These are phyloP conservation scores for Uromyces viciae-fabae DNA, from an alignment of 1,284 basidiomycete genomes.

Conservation along the genomic window DNA sequence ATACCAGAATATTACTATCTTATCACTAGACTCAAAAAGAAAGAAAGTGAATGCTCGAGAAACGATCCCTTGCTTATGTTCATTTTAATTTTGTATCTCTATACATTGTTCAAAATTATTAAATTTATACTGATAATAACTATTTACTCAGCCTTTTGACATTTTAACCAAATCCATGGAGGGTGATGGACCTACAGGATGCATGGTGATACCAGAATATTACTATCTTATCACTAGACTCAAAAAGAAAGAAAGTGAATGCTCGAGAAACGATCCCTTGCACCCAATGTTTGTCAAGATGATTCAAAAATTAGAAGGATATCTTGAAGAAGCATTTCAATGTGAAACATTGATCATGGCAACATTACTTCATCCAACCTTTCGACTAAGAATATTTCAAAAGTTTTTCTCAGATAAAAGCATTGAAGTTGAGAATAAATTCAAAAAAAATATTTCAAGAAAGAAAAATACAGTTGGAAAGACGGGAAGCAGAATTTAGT, in stretches of 20 bases:
- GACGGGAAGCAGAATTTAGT: too few species aligned
- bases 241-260: background rate
- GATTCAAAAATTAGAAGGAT: background rate
- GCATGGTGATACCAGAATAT: background rate
- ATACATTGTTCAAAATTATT: too few species aligned
- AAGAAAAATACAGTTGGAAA: too few species aligned
- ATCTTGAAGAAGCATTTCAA: background rate
- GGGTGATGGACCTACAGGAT: constrained; percentile 3
- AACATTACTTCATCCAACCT: background rate
- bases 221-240: background rate
- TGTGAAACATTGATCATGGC: background rate
- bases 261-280: background rate
- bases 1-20: too few species aligned
- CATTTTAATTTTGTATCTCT: too few species aligned
- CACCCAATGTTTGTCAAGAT: background rate
- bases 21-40: too few species aligned
- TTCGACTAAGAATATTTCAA: background rate
- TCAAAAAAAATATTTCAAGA: background rate
- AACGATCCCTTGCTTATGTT: too few species aligned
- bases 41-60: too few species aligned
- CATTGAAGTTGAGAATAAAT: too few species aligned
- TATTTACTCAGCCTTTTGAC: too few species aligned
- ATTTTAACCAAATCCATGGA: too few species aligned
- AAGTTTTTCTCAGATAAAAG: background rate
- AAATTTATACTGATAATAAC: too few species aligned